Base-by-base conservation (phyloP, 2,329 filamentous ascomycete genomes). In the Thielaviopsis ethacetica region DNA sequence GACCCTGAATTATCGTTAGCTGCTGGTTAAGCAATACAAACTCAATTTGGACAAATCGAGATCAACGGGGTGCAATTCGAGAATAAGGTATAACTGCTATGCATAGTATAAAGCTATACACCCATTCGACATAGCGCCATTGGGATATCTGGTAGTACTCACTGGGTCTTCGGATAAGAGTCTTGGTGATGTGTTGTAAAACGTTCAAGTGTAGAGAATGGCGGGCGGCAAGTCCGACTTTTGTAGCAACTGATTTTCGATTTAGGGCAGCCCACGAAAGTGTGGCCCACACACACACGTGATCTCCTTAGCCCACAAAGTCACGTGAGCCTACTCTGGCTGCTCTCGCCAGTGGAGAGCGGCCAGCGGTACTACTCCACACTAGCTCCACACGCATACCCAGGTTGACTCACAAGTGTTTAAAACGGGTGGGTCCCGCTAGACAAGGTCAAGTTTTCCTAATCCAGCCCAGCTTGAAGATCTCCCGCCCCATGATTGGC, bases 1-100 rank as follows among this genome's bases (percentile, higher is more conserved):
- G 67, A 66, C 64, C 64, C 67, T 68, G 63, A 57, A 57, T 58
- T 62, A 66, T 65, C 66, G 66, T 63, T 64, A 63, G 62, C 34
- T 58, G 19, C 6, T 50, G 26, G 24, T 21, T 15, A 44, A 22
- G n/a, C 2, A 10, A 10, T 34, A 6, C 7, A 9, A 34, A 34
- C 30, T 6, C 24, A 6, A 26, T 26, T 26, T n/a, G n/a, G n/a
- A n/a, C n/a, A n/a, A n/a, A n/a, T n/a, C n/a, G n/a, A n/a, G n/a
- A n/a, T n/a, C n/a, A n/a, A n/a, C n/a, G n/a, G n/a, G n/a, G n/a
- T n/a, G n/a, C n/a, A n/a, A n/a, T n/a, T n/a, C n/a, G n/a, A n/a
- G 24, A 26, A 26, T 6, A 26, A 26, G 24, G 21, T 44, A 44
- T 44, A 44, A n/a, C 17, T 2, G 10, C 38, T 5, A 17, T 17